Evolutionary conservation across 164 flowering plant species (phyloP), one percentile per base, ranked within the genome.

Genomic region (Nelumbo lutea): DNA sequence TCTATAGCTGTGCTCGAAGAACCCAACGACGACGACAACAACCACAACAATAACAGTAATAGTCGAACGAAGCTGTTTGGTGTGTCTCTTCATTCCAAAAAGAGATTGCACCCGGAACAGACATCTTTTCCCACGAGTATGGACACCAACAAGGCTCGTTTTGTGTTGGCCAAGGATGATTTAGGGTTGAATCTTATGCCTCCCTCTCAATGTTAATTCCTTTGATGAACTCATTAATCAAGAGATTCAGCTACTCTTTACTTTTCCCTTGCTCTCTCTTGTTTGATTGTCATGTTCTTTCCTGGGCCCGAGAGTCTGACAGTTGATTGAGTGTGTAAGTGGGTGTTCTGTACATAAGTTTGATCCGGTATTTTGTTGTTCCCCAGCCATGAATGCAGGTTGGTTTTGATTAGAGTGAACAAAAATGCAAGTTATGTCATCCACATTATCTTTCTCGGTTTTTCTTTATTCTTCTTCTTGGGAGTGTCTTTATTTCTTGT

Each of bases 141-240:
- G 70, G 86, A 85, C 68, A 78, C 70, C 1, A 84, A 69, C 79
- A 89, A 88, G 76, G 74, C 90, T 51, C 83, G 96, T 41, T 74
- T 85, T 64, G 78, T 81, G 11, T 66, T 84, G 74, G 83, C 79
- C 8, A 85, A 85, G 43, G 87, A 89, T 72, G 95, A 90, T 75
- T 77, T 94, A 75, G 95, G 94, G 57, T 77, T 94, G 68, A 87
- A 87, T 82, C 96, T 94, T 73, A 93, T 87, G 97, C 87, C 91
- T 70, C 85, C 92, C 79, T 87, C 93, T 44, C 79, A 73, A 39
- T 83, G 83, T 76, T 86, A 82, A 68, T 27, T 68, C 27, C 15
- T 13, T 53, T 65, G 10, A 57, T 51, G 27, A 10, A 44, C 38
- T 1, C 41, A 41, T 53, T 51, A 55, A 62, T 68, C 61, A 63